Evolutionary conservation across 1,284 basidiomycete species (phyloP).

Genomic region (Papiliotrema flavescens): DNA sequence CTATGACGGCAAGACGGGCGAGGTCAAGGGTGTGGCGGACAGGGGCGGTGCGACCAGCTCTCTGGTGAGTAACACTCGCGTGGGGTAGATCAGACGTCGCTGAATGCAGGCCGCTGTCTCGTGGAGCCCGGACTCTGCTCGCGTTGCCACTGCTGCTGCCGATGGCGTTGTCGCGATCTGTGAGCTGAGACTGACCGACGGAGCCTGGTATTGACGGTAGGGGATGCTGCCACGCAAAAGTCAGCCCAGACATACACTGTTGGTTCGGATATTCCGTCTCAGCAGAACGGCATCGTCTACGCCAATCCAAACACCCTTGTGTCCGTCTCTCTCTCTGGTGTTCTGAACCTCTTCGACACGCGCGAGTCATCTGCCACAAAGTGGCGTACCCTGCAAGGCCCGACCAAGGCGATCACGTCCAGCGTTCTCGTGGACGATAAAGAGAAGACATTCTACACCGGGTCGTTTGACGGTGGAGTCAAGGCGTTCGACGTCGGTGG

Average conservation of each 20-base stretch:
- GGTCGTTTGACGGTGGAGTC: conserved; percentile 77
- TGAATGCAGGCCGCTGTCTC: conserved; percentile 53
- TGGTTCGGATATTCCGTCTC: conserved; percentile 63
- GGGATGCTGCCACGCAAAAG: conserved; percentile 74
- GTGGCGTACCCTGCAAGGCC: conserved; percentile 62
- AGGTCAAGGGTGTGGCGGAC: conserved; percentile 63
- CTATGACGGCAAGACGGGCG: conserved; percentile 88
- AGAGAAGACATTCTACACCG: conserved; percentile 66
- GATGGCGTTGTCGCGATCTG: conserved; percentile 87
- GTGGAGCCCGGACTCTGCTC: conserved; percentile 72
- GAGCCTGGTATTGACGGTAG: conserved; percentile 47
- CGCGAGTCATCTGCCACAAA: conserved; percentile 59
- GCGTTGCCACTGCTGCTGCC: conserved; percentile 75
- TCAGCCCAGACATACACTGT: conserved; percentile 65
- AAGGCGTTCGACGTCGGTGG: conserved; percentile 56
- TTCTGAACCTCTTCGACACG: conserved; percentile 79
- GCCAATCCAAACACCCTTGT: conserved; percentile 68
- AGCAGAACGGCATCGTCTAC: conserved; percentile 89
- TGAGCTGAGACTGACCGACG: conserved; percentile 50
- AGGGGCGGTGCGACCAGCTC: conserved; percentile 56
- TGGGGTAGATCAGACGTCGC: conserved; percentile 55
- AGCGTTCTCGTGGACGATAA: conserved; percentile 50
- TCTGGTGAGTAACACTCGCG: conserved; percentile 57
- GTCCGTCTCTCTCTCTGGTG: conserved; percentile 79
- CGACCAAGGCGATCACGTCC: conserved; percentile 74